Percentiles rank a stretch among this genome's conserved stretches.
phyloP scores from a whole-genome alignment of 108 stramenopile species.

The Pseudonitzschia multiseries region DNA sequence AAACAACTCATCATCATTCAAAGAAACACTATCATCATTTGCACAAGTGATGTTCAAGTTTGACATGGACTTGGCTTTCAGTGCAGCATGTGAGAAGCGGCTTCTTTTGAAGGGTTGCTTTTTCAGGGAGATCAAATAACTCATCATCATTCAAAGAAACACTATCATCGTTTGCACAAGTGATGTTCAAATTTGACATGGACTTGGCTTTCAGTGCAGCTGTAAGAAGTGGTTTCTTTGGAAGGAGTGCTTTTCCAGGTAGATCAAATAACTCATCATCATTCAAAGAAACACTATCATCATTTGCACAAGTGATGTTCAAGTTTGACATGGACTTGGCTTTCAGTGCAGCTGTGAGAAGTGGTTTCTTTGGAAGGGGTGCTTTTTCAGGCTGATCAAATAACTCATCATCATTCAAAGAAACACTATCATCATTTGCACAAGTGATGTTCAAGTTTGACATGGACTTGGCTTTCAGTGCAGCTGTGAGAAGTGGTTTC shows the following conservation, averaged over 20 bases:
- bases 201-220: slow-evolving; percentile 1
- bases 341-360: too few relatives aligned
- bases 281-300: neutral
- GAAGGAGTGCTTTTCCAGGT: neutral
- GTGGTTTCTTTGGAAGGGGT: too few relatives aligned
- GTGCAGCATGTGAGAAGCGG: neutral
- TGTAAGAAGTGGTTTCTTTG: neutral
- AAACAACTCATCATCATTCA: neutral
- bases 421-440: too few relatives aligned
- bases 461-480: slow-evolving; percentile 1
- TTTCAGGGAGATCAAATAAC: neutral
- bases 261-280: neutral
- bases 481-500: neutral
- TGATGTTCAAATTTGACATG: neutral
- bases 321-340: too few relatives aligned
- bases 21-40: neutral
- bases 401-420: too few relatives aligned
- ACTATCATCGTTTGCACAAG: neutral
- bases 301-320: too few relatives aligned
- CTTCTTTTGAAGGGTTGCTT: neutral
- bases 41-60: neutral
- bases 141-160: neutral
- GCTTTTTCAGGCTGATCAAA: too few relatives aligned
- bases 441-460: neutral
- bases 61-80: neutral